Evolutionary conservation across 495 filamentous ascomycete genomes (phyloP).

Genomic region (Bombardia bombarda): DNA sequence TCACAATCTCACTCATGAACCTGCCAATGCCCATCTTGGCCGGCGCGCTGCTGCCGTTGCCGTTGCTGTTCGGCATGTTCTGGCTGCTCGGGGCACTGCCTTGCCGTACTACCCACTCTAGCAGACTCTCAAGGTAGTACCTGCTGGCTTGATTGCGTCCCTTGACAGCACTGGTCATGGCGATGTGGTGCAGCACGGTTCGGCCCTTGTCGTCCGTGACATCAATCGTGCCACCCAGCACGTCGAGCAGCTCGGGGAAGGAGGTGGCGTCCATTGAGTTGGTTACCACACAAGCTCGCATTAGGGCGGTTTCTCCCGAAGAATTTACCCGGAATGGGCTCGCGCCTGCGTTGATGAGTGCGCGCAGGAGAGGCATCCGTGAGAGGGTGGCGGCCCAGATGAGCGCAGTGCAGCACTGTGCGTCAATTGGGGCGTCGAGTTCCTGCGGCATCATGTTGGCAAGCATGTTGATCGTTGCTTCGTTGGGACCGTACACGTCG

Average conservation of each 20-base stretch:
- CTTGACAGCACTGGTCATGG: slow-evolving; percentile 86
- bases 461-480: slow-evolving; percentile 33
- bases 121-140: slow-evolving; percentile 86
- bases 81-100: slow-evolving; percentile 59
- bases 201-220: slow-evolving; percentile 80
- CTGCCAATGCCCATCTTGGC: slow-evolving; percentile 74
- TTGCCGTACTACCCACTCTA: slow-evolving; percentile 88
- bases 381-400: slow-evolving; percentile 97
- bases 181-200: slow-evolving; percentile 93
- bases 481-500: slow-evolving; percentile 53
- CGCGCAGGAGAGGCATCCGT: slow-evolving; percentile 68
- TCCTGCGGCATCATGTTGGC: slow-evolving; percentile 64
- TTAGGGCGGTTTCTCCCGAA: slow-evolving; percentile 82
- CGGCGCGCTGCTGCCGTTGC: slow-evolving; percentile 19
- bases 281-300: slow-evolving; percentile 78
- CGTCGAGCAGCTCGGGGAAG: slow-evolving; percentile 75
- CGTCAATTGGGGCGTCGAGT: slow-evolving; percentile 83
- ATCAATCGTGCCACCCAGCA: slow-evolving; percentile 85
- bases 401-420: slow-evolving; percentile 76
- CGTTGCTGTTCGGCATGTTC: slow-evolving; percentile 20
- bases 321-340: slow-evolving; percentile 81
- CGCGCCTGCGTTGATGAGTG: slow-evolving; percentile 73
- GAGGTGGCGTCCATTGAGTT: slow-evolving; percentile 83
- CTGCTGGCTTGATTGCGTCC: slow-evolving; percentile 75
- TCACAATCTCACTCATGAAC: slow-evolving; percentile 95